Evolutionary conservation across 352 stramenopile species (phyloP), one percentile per base, ranked within the genome.

Genomic region (Poterioochromonas sp.): DNA sequence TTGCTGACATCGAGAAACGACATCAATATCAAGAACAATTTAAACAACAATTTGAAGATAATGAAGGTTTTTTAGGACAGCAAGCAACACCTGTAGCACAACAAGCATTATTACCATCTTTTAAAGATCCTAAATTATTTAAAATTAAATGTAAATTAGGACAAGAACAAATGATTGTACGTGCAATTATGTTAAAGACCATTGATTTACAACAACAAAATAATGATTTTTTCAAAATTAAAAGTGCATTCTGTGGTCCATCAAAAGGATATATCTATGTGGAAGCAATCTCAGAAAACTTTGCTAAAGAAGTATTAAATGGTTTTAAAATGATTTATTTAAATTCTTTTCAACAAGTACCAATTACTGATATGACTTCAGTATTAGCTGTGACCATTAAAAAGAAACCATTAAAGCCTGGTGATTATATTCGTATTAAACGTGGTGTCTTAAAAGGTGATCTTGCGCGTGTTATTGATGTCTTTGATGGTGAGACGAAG

Each of bases 381-480:
- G 39, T 74, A 37, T 35, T 74, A 5, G 29, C 12, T 37, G 65
- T 74, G 2, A 74, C 12, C 2, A n/a, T 74, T 11, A 51, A 8
- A 18, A 35, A 40, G 37, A 54, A 74, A 74, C 65, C 65, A 32
- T 18, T 74, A 18, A 15, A 74, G n/a, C 37, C 15, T 35, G 65
- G 65, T 51, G 15, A 74, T 44, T 74, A 26, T 12, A 15, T 51
- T 58, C 65, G 65, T 54, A 54, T 74, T 1, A 51, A 54, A 12
- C 35, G 40, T 44, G 65, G 65, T 51, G 2, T 3, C 8, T 54
- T 58, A 5, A 74, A 74, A 35, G 65, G 65, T 74, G 65, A 74
- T 74, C 43, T 74, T 26, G 65, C 32, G 22, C 65, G 41, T 51
- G 32, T 74, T 74, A n/a, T 74, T 11, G 0, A 35, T 35, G 39